These are phyloP conservation scores for Boeremia exigua DNA, from an alignment of 2,329 filamentous ascomycete species.

Conservation along the genomic window DNA sequence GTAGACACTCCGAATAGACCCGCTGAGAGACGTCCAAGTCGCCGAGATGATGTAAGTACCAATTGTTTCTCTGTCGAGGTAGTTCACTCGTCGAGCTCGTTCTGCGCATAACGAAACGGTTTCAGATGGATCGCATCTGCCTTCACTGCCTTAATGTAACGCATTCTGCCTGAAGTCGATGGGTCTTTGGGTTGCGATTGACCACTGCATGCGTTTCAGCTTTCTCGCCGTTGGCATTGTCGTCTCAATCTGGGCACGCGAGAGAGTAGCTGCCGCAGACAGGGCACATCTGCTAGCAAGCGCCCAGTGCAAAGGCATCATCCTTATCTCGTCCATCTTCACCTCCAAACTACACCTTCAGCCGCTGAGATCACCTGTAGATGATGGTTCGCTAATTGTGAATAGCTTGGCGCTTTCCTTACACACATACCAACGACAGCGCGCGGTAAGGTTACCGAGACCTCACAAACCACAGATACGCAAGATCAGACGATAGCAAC, in stretches of 20 bases:
- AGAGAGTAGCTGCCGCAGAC: neutral
- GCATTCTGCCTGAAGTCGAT: constrained; percentile 27
- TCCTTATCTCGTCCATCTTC: neutral
- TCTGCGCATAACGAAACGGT: constrained; percentile 36
- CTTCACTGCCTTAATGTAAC: constrained; percentile 21
- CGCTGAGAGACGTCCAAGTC: constrained; percentile 18
- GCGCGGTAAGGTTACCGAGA: constrained; percentile 32
- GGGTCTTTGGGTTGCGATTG: neutral
- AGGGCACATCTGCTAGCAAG: constrained; percentile 1
- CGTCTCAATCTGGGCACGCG: neutral
- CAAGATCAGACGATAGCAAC: constrained; percentile 43
- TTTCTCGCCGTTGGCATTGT: neutral
- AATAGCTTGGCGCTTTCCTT: constrained; percentile 25
- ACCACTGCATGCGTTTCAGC: constrained; percentile 3
- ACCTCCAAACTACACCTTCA: neutral
- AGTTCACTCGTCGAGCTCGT: constrained; percentile 24
- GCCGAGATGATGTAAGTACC: constrained; percentile 41
- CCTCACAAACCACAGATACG: constrained; percentile 38
- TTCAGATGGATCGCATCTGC: constrained; percentile 27
- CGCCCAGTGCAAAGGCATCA: neutral
- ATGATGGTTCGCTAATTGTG: constrained; percentile 16
- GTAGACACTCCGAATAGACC: constrained; percentile 20
- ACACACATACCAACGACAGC: constrained; percentile 19
- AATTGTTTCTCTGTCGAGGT: constrained; percentile 25
- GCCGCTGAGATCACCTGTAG: neutral